Conservation (phyloP, 1,139 yeast species). For the Pichia sp. region DNA sequence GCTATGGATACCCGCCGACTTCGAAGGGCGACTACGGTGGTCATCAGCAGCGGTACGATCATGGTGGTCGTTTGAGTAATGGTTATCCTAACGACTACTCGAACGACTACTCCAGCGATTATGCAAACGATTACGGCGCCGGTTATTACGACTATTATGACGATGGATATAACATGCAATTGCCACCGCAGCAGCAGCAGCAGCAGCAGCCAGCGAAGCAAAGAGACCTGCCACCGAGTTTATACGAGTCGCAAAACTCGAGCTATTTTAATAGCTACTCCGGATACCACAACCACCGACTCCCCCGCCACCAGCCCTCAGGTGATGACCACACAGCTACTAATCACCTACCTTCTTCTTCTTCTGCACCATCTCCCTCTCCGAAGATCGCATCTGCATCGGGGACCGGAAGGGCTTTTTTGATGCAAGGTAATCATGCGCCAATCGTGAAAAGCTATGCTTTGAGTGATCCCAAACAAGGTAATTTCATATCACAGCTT, state of each 20-base stretch:
- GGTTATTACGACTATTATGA: slow-evolving; percentile 1
- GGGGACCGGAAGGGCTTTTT: neutral
- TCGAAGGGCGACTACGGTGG: neutral
- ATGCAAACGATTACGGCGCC: neutral
- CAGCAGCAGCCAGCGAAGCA: neutral
- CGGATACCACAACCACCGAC: neutral
- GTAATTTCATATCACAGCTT: slow-evolving; percentile 10
- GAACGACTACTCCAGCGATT: neutral
- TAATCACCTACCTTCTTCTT: neutral
- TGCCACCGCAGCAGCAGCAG: neutral
- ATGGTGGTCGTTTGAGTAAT: neutral
- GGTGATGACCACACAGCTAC: neutral
- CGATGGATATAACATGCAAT: neutral
- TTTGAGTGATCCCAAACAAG: slow-evolving; percentile 5
- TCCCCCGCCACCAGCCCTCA: neutral
- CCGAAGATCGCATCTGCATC: neutral
- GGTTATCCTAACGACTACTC: neutral
- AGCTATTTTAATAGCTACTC: neutral
- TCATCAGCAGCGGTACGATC: neutral
- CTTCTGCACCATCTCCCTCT: neutral
- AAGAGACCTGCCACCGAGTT: neutral
- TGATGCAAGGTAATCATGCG: neutral
- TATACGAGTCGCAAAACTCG: neutral
- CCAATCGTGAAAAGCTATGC: slow-evolving; percentile 11
- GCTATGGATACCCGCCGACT: neutral